These are phyloP conservation scores for Collybia sordida DNA, from an alignment of 768 basidiomycete genomes.

Conservation along the genomic window DNA sequence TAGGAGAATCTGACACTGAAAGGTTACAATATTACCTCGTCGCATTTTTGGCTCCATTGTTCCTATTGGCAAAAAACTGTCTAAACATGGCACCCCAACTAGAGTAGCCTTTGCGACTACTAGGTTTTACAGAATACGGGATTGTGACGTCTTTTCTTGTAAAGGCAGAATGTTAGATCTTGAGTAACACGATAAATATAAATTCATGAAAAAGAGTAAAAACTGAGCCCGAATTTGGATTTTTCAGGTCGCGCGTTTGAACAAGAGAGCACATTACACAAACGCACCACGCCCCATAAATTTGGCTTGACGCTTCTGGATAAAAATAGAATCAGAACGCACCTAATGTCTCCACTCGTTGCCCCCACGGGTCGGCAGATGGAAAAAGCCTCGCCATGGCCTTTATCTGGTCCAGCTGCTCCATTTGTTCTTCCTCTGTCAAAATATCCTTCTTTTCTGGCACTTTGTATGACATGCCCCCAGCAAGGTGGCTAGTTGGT, in stretches of 20 bases:
- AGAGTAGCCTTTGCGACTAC: constrained; percentile 17
- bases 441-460: constrained; percentile 16
- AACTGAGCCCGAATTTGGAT: not conserved
- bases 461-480: constrained; percentile 7
- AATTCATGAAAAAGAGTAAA: not conserved
- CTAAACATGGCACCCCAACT: constrained; percentile 19
- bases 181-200: too few species aligned
- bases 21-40: constrained; percentile 17
- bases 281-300: not conserved
- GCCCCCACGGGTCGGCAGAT: constrained; percentile 42
- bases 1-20: not conserved
- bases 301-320: not conserved
- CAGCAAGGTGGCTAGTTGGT: constrained; percentile 1
- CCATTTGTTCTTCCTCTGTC: constrained; percentile 31
- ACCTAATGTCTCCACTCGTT: constrained; percentile 40
- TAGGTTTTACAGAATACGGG: constrained; percentile 22
- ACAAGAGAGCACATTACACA: not conserved
- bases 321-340: constrained; percentile 9
- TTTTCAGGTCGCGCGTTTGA: too few species aligned
- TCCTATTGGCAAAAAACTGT: constrained; percentile 28
- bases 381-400: constrained; percentile 32
- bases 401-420: constrained; percentile 35
- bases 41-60: constrained; percentile 30
- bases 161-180: constrained; percentile 5
- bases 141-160: constrained; percentile 45